Conservation (phyloP, 352 stramenopile genomes). For the Pythium aristosporum region DNA sequence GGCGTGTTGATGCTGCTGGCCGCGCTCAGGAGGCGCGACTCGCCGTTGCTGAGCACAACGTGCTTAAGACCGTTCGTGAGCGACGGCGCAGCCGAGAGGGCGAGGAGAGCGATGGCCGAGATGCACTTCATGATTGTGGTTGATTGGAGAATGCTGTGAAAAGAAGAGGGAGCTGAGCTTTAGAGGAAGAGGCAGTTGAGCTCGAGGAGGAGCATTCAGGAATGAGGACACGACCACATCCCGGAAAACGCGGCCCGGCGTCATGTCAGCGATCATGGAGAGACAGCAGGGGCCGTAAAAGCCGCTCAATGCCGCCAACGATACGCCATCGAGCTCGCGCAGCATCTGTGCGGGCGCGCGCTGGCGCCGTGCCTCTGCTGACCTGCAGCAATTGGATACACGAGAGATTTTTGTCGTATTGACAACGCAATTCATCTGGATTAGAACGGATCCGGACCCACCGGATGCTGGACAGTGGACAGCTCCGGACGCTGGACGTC, state of each 20-base stretch:
- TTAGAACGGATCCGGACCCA: neutral
- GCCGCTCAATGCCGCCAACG: neutral
- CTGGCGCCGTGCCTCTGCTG: constrained; percentile 9
- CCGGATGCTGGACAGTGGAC: constrained; percentile 14
- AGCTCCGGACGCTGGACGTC: neutral
- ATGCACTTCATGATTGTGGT: constrained; percentile 20
- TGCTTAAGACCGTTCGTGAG: constrained; percentile 15
- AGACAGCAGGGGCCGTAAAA: neutral
- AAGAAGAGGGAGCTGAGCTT: neutral
- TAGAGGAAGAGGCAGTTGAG: constrained; percentile 10
- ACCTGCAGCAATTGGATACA: neutral
- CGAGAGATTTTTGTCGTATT: neutral
- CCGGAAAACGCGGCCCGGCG: neutral
- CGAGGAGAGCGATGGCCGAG: constrained; percentile 10
- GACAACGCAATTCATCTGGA: constrained; percentile 12
- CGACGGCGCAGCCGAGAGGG: constrained; percentile 1
- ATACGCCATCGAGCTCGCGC: constrained; percentile 2
- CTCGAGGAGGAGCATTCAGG: constrained; percentile 17
- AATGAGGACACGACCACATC: constrained; percentile 10
- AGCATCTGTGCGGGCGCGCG: constrained; percentile 1
- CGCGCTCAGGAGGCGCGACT: constrained; percentile 17
- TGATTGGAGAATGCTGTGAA: constrained; percentile 23
- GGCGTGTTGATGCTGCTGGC: constrained; percentile 11
- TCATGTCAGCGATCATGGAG: neutral
- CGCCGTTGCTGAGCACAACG: constrained; percentile 9